phyloP scores from a whole-genome alignment of 495 filamentous ascomycete species.

The Rhypophila decipiens region DNA sequence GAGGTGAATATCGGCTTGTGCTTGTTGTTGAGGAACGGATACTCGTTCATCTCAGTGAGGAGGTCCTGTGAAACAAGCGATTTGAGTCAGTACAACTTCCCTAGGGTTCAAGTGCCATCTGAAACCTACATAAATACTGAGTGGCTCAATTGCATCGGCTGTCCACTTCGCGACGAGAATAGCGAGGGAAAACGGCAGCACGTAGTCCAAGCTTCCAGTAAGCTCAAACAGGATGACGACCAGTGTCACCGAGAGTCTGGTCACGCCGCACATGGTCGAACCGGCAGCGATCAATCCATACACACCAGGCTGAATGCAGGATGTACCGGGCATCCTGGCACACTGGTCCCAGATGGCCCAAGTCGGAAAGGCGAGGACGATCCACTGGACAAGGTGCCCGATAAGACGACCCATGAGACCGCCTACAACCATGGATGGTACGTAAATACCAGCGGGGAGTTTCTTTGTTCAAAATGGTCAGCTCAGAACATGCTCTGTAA shows the following conservation, averaged over 20 bases:
- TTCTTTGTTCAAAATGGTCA: constrained; percentile 41
- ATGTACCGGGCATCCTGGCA: constrained; percentile 57
- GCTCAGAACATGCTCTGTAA: not conserved
- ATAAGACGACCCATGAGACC: constrained; percentile 86
- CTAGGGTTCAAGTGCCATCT: no score
- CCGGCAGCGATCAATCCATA: constrained; percentile 94
- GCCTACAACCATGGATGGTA: constrained; percentile 97
- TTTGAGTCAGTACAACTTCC: no score
- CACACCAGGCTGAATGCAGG: constrained; percentile 89
- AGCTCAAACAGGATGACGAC: constrained; percentile 95
- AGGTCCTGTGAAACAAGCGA: no score
- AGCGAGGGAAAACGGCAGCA: constrained; percentile 87
- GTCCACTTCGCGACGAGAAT: constrained; percentile 97
- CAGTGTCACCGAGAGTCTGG: constrained; percentile 85
- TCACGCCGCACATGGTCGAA: constrained; percentile 97
- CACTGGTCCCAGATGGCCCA: constrained; percentile 70
- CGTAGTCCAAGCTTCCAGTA: constrained; percentile 89
- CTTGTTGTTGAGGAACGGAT: constrained; percentile 93
- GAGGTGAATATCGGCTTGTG: constrained; percentile 81
- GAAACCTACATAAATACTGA: constrained; percentile 77
- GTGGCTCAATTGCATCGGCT: constrained; percentile 88
- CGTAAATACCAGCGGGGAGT: constrained; percentile 92
- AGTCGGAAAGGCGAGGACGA: constrained; percentile 65
- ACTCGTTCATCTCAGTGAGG: constrained; percentile 93
- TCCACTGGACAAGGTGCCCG: constrained; percentile 80